phyloP scores from a whole-genome alignment of 257 asterid genomes.

The Solanum lycopersicoides region DNA sequence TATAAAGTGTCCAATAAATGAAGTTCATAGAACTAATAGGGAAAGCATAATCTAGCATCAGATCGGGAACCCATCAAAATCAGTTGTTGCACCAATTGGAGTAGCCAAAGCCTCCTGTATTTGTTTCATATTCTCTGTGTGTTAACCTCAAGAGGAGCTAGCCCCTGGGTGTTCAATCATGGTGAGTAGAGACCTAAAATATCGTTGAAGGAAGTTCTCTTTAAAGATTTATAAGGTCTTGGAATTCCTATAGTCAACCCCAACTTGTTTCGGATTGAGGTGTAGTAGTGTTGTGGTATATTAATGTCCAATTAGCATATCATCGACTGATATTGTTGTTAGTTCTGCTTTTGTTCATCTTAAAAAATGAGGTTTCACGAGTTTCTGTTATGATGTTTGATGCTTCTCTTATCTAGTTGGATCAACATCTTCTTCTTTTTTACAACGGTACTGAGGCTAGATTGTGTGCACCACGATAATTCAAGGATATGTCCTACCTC shows the following conservation, averaged over 20 bases:
- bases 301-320: neutral
- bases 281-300: neutral
- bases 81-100: constrained; percentile 21
- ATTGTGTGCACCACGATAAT: neutral
- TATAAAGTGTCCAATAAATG: neutral
- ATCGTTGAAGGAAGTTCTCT: neutral
- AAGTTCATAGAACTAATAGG: neutral
- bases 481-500: neutral
- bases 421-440: neutral
- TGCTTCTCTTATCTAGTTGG: neutral
- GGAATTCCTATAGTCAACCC: neutral
- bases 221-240: neutral
- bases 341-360: neutral
- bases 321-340: neutral
- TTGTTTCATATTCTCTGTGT: too few species aligned
- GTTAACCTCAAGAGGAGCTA: neutral
- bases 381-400: neutral
- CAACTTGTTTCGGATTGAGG: neutral
- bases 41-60: neutral
- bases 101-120: neutral
- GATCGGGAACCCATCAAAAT: constrained; percentile 20
- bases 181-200: neutral
- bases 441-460: neutral
- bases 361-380: neutral
- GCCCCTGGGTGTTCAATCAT: neutral